Base-by-base conservation (phyloP, 192 early-diverging fungal genomes). In the Mortierella antarctica region DNA sequence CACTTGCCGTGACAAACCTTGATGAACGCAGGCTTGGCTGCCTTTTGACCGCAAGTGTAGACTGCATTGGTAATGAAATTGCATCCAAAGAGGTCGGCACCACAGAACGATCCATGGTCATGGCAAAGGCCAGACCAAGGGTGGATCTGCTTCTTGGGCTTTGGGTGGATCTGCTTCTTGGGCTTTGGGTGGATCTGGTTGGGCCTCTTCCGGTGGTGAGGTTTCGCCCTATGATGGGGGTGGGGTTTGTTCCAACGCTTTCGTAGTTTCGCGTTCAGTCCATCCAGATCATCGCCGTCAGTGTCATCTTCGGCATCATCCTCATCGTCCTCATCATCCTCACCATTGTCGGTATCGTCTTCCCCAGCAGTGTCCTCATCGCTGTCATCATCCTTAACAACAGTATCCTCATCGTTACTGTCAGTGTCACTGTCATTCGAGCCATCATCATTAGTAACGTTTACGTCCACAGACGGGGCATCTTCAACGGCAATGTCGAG, bases 121-220 rank as follows among this genome's bases (percentile, higher is more conserved):
- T 45, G 20, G 9, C 66, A 57, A 23, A 56, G 66, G 13, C 66
- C 66, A 20, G 44, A 14, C 52, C 64, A 66, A 9, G 64, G 52
- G 52, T 65, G 64, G 0, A 2, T n/a, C 4, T 57, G 42, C 17
- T 67, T 49, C 14, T 51, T 23, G 2, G 13, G 18, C 21, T 64
- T 13, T 6, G 39, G 57, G 12, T 45, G 2, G 2, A 55, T 14
- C 6, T 66, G 40, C 17, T 67, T 49, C 14, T 51, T 23, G 2
- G 13, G 18, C 21, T 64, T 13, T 6, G 39, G 57, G 12, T 45
- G 2, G 2, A 55, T 14, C 6, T 66, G 40, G 41, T 63, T 20
- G 15, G 15, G 20, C 21, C 50, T 45, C 7, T 63, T 46, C 46
- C 31, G 9, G 48, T 66, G 64, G 17, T 41, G 39, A 40, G 10